These are phyloP conservation scores for Fomitopsis pinicola DNA, from an alignment of 1,284 basidiomycete species.

Conservation along the genomic window DNA sequence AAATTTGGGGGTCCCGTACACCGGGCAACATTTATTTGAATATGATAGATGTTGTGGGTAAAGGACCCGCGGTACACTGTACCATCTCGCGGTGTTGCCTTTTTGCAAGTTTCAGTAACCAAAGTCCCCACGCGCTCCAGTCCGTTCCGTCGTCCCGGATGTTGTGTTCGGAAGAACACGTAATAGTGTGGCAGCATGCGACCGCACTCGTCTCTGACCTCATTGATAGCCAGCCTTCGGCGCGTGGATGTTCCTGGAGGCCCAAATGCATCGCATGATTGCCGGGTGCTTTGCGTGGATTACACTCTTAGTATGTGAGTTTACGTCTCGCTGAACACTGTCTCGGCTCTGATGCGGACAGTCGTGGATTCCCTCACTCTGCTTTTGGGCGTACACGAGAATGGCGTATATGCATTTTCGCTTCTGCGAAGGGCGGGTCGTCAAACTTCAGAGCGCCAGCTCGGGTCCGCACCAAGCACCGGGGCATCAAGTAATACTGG, in stretches of 20 bases:
- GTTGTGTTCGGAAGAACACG: not conserved
- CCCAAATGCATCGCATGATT: not conserved
- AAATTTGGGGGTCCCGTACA: no score
- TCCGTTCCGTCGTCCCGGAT: not conserved
- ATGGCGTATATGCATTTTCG: not conserved
- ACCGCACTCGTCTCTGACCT: not conserved
- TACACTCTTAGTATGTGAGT: constrained; percentile 1
- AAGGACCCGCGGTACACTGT: no score
- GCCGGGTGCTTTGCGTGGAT: not conserved
- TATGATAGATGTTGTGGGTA: no score
- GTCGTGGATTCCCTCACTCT: not conserved
- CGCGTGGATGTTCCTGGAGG: not conserved
- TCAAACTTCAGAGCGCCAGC: not conserved
- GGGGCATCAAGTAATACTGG: not conserved
- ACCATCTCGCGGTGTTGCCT: not conserved
- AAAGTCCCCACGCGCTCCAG: not conserved
- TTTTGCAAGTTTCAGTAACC: not conserved
- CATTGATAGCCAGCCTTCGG: not conserved
- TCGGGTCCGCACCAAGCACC: not conserved
- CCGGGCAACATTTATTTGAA: no score
- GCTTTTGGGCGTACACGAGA: not conserved
- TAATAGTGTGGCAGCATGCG: not conserved
- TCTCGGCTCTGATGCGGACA: not conserved
- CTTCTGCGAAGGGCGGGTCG: not conserved
- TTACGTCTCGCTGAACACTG: not conserved